A percentile compares a stretch with the other conserved stretches of the same genome.
Conservation (phyloP, 169 alveolate species). For the Eimeria acervulina region DNA sequence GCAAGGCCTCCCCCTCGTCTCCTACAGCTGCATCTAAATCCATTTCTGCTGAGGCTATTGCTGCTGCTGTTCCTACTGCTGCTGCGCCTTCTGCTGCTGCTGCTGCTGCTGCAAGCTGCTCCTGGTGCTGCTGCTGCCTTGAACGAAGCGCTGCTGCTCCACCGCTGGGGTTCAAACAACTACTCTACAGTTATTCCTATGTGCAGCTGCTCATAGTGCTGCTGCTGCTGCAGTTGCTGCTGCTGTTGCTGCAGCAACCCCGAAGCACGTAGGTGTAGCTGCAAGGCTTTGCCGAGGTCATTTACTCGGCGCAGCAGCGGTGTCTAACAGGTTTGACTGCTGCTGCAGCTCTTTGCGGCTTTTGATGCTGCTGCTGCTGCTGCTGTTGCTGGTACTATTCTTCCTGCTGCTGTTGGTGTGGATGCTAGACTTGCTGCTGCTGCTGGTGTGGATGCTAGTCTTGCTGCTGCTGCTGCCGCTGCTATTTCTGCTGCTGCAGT, state of each 20-base stretch:
- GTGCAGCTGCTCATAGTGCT: background rate
- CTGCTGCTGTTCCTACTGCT: background rate
- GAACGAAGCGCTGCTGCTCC: background rate
- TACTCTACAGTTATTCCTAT: background rate
- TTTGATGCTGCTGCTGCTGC: conserved; percentile 6
- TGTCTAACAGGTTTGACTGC: background rate
- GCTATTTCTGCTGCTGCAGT: background rate
- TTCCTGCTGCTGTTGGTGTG: background rate
- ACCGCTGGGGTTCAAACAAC: background rate
- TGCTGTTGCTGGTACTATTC: background rate
- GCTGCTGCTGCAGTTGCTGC: conserved; percentile 2
- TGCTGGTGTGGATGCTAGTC: background rate
- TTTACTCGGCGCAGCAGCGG: conserved; percentile 1
- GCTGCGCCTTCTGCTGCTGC: background rate
- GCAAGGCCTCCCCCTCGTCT: conserved; percentile 44
- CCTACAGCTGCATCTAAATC: background rate
- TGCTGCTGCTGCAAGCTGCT: background rate
- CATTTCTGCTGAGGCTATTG: conserved; percentile 16
- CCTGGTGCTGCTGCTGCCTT: conserved; percentile 6
- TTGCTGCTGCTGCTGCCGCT: conserved; percentile 20
- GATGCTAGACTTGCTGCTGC: too few species aligned
- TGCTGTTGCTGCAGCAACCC: conserved; percentile 38
- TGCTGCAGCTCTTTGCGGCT: background rate
- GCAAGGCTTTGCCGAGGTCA: background rate
- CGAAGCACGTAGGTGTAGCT: background rate